Evolutionary conservation across 1,284 basidiomycete genomes (phyloP), one percentile per base, ranked within the genome.

Genomic region (Marasmius tenuissimus): DNA sequence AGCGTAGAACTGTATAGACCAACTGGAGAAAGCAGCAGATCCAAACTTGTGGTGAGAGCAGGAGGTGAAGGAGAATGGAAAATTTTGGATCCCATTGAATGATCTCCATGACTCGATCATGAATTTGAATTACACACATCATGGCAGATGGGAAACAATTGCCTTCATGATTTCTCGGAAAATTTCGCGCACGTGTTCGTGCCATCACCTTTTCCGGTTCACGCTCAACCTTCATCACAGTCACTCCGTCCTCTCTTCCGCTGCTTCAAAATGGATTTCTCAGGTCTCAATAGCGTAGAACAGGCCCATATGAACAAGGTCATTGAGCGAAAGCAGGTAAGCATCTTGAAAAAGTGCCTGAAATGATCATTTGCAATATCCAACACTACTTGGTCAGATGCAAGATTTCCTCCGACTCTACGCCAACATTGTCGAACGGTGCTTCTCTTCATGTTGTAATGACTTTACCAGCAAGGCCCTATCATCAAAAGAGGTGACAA

Each of bases 371-470:
- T 42, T 50, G 58, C 52, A 37, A 63, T 56, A 27, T 27, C 4
- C 27, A 27, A 27, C 27, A 4, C 27, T 27, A 27, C 27, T 27
- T 47, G 56, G 60, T 51, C 76, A 98, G 94, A 97, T 98, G 96
- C 93, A 97, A 84, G 97, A 98, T 81, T 98, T 99, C 71, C 84
- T 98, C 84, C 85, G 85, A 71, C 91, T 98, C 76, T 98, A 98
- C 81, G 94, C 95, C n/a, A 92, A 90, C 70, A 85, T 99, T 60
- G 96, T 97, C 48, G 96, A 98, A 75, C 87, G 93, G 68, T 99
- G 97, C 77, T 99, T 99, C 84, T 94, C 84, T 67, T 83, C 92
- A 35, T 99, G 97, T 77, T 92, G 92, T 71, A 95, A 97, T 74
- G 97, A 99, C 76, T 98, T 99, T 72, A 98, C 96, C 35, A 93